These are phyloP conservation scores for Colletotrichum tofieldiae DNA, from an alignment of 2,329 filamentous ascomycete genomes.

Conservation along the genomic window DNA sequence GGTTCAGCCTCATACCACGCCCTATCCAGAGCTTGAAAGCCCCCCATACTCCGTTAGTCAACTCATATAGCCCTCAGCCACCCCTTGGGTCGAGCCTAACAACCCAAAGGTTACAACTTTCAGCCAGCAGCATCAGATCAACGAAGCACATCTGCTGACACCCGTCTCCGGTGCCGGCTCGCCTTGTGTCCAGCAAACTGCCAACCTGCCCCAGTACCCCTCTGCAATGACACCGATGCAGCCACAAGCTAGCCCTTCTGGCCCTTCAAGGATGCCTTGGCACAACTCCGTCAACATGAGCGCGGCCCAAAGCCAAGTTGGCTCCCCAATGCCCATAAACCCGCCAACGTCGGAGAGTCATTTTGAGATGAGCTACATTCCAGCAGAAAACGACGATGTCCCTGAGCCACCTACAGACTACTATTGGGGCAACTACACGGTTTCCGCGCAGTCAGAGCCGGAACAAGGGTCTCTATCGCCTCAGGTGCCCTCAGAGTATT, in stretches of 20 bases:
- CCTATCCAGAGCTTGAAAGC: slow-evolving; percentile 34
- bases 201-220: slow-evolving; percentile 59
- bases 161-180: slow-evolving; percentile 66
- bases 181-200: slow-evolving; percentile 62
- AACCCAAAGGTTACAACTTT: slow-evolving; percentile 51
- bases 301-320: slow-evolving; percentile 58
- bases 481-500: slow-evolving; percentile 12
- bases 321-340: slow-evolving; percentile 63
- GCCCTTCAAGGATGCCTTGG: slow-evolving; percentile 64
- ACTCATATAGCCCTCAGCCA: background rate
- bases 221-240: slow-evolving; percentile 54
- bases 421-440: slow-evolving; percentile 55
- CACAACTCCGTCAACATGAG: slow-evolving; percentile 59
- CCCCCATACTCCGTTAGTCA: slow-evolving; percentile 52
- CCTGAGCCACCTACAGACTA: slow-evolving; percentile 54
- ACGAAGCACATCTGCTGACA: slow-evolving; percentile 64
- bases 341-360: slow-evolving; percentile 54
- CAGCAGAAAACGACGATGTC: slow-evolving; percentile 54
- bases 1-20: slow-evolving; percentile 17
- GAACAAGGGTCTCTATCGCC: slow-evolving; percentile 38
- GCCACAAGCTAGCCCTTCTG: slow-evolving; percentile 66
- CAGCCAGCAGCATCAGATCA: slow-evolving; percentile 48
- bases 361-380: slow-evolving; percentile 57
- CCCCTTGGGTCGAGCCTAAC: slow-evolving; percentile 10
- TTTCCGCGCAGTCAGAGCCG: slow-evolving; percentile 47